Evolutionary conservation across 768 basidiomycete genomes (phyloP).

Genomic region (Lactarius deliciosus): DNA sequence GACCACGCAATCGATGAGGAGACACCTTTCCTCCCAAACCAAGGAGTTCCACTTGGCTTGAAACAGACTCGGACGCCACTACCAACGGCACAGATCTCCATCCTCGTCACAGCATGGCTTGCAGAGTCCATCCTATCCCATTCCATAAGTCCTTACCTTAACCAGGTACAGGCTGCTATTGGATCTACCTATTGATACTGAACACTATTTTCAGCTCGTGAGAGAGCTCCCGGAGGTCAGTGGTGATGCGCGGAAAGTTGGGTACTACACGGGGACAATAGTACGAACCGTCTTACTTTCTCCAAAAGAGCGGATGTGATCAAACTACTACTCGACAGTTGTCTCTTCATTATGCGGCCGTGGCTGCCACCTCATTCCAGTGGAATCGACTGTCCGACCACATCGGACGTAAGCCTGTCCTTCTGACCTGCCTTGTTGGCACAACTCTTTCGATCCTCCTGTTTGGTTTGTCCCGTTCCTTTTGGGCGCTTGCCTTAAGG

Average conservation of each 20-base stretch:
- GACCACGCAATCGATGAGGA: no score
- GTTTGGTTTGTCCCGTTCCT: neutral
- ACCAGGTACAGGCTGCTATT: neutral
- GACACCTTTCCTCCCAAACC: neutral
- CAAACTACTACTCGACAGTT: neutral
- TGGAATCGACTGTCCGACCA: neutral
- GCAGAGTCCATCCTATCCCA: neutral
- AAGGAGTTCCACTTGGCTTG: neutral
- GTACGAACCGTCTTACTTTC: neutral
- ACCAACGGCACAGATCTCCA: neutral
- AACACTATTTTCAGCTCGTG: neutral
- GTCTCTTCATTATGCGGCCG: neutral
- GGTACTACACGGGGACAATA: constrained; percentile 1
- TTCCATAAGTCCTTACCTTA: neutral
- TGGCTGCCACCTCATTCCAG: neutral
- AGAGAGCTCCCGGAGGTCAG: neutral
- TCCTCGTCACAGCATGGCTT: neutral
- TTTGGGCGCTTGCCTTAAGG: neutral
- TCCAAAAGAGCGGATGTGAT: neutral
- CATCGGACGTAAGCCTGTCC: neutral
- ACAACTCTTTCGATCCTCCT: neutral
- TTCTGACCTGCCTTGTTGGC: neutral
- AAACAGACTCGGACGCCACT: neutral
- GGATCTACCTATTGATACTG: neutral
- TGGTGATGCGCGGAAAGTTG: neutral